phyloP scores from a whole-genome alignment of 805 yeast species.

The Diddensiella caesifluorescens region DNA sequence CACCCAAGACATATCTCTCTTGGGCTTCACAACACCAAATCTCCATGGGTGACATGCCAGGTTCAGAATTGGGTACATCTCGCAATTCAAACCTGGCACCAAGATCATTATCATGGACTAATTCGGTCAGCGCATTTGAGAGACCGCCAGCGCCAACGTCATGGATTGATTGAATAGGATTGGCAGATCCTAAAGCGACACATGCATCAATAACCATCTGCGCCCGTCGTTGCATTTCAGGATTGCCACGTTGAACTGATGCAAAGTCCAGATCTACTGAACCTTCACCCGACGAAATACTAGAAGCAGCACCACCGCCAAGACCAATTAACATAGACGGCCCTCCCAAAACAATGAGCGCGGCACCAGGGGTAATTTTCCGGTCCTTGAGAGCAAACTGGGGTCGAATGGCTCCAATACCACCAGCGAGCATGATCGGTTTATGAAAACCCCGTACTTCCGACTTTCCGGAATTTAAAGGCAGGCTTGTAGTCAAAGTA shows the following conservation, averaged over 20 bases:
- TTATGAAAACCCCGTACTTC: constrained; percentile 96
- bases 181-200: constrained; percentile 65
- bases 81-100: constrained; percentile 93
- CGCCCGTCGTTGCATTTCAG: constrained; percentile 98
- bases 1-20: constrained; percentile 95
- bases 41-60: constrained; percentile 99
- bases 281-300: constrained; percentile 93
- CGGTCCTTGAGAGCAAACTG: constrained; percentile 82
- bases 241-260: constrained; percentile 98
- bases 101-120: constrained; percentile 92
- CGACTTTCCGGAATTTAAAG: constrained; percentile 48
- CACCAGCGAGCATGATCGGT: constrained; percentile 99
- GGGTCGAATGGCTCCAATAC: constrained; percentile 95
- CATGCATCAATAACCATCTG: constrained; percentile 97
- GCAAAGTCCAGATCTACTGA: constrained; percentile 97
- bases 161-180: constrained; percentile 91
- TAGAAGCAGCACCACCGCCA: constrained; percentile 99
- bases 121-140: constrained; percentile 94
- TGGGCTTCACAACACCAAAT: constrained; percentile 99
- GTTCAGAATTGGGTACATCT: constrained; percentile 83
- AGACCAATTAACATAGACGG: constrained; percentile 96
- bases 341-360: constrained; percentile 92
- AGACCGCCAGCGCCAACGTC: constrained; percentile 99
- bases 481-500: constrained; percentile 78
- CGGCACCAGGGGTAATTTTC: constrained; percentile 86